A percentile compares a stretch with the other conserved stretches of the same genome.
phyloP scores from a whole-genome alignment of 1,139 yeast species.

The Saccharomyces hybrid region DNA sequence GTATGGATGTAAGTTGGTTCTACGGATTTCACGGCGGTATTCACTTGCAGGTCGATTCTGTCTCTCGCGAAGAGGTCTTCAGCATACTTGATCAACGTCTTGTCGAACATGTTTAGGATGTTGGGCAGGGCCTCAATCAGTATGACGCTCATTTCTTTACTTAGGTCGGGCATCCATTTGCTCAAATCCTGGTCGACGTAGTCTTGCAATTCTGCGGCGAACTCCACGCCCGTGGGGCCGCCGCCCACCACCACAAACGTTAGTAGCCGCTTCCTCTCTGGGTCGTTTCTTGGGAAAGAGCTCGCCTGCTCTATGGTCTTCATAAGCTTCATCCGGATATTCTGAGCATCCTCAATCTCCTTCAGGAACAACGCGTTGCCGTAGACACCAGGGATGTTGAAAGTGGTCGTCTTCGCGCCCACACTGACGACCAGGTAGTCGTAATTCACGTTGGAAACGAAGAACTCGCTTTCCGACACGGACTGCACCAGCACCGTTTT shows the following conservation, averaged over 20 bases:
- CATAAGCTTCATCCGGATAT: conserved; percentile 68
- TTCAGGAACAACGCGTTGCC: conserved; percentile 80
- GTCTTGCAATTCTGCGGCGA: conserved; percentile 92
- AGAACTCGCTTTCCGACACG: conserved; percentile 30
- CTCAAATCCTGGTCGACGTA: conserved; percentile 84
- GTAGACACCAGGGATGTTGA: conserved; percentile 88
- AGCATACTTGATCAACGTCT: conserved; percentile 76
- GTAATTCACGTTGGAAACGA: conserved; percentile 46
- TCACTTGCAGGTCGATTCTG: conserved; percentile 66
- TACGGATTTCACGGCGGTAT: conserved; percentile 84
- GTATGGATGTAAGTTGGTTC: conserved; percentile 61
- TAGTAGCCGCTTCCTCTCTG: conserved; percentile 71
- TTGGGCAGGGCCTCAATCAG: conserved; percentile 88
- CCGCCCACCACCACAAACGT: conserved; percentile 89
- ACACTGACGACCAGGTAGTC: conserved; percentile 84
- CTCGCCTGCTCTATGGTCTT: conserved; percentile 79
- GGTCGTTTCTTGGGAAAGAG: conserved; percentile 62
- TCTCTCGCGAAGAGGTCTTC: conserved; percentile 73
- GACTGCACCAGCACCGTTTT: conserved; percentile 53
- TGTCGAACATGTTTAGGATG: conserved; percentile 80
- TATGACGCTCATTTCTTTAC: conserved; percentile 72
- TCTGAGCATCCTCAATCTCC: conserved; percentile 76
- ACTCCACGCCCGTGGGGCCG: conserved; percentile 96
- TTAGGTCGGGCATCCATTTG: conserved; percentile 83
- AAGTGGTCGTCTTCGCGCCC: conserved; percentile 88